Evolutionary conservation across 768 basidiomycete genomes (phyloP), one percentile per base, ranked within the genome.

Genomic region (Amanita thiersii): DNA sequence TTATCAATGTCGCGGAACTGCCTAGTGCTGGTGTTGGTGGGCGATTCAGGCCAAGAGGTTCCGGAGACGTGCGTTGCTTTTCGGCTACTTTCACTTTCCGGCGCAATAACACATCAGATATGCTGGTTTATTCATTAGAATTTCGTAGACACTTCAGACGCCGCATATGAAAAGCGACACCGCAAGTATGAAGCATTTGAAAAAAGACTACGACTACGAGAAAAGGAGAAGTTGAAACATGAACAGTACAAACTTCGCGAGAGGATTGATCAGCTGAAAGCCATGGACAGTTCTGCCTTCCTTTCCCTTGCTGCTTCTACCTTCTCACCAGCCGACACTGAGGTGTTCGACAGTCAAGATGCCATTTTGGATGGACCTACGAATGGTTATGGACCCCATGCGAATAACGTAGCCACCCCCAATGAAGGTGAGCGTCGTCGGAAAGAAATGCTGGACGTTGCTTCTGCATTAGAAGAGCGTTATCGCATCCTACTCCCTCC

Each of bases 161-260:
- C 75, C 17, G 73, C 74, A 5, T 94, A 91, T 55, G 76, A 85
- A 58, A 80, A 79, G 48, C 76, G 87, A 32, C 90, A 94, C 60
- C 73, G 79, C 39, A 89, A 86, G 56, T 91, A 86, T 59, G 89
- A 92, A 57, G 73, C 73, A 10, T 83, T 86, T 45, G 91, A 93
- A 61, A 88, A 87, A 56, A 76, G 88, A 5, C 79, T 82, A 54
- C 81, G 89, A 3, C 64, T 86, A 24, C 77, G 89, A 41, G 90
- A 93, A 62, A 89, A 89, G 61, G 90, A 94, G 61, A 90, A 90
- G 56, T 73, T 93, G 41, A 83, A 86, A 60, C 83, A 90, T 50
- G 89, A 92, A 54, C 87, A 90, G 51, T 90, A 91, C 64, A 89
- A 90, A 56, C 77, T 94, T 53, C 84, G 85, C 58, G 83, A 90